Conservation (phyloP, 225 moss, liverwort and hornwort species). For the Takakia lepidozioides region DNA sequence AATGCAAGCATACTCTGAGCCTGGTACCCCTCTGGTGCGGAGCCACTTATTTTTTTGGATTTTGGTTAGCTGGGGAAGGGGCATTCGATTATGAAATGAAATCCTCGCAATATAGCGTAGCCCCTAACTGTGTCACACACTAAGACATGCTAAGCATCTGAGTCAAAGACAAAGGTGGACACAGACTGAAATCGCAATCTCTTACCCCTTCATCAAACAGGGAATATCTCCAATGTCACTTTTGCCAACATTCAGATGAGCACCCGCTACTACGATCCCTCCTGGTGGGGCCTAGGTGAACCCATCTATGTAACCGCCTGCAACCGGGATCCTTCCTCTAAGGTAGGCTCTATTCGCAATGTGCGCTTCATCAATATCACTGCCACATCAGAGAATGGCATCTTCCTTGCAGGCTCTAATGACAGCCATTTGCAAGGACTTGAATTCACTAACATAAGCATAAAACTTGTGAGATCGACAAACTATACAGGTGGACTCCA, state of each 20-base stretch:
- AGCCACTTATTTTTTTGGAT: too few relatives aligned
- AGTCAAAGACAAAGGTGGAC: neutral
- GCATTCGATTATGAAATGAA: too few relatives aligned
- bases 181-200: neutral
- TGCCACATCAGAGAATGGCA: slow-evolving; percentile 68
- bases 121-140: too few relatives aligned
- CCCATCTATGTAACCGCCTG: slow-evolving; percentile 84
- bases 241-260: slow-evolving; percentile 70
- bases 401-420: slow-evolving; percentile 58
- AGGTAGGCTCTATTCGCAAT: slow-evolving; percentile 46
- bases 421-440: slow-evolving; percentile 33
- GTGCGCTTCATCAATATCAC: slow-evolving; percentile 68
- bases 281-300: slow-evolving; percentile 86
- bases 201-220: slow-evolving; percentile 17
- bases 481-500: slow-evolving; percentile 33
- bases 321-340: slow-evolving; percentile 22
- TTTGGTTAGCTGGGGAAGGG: too few relatives aligned
- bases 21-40: too few relatives aligned
- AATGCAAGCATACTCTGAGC: too few relatives aligned
- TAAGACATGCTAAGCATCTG: too few relatives aligned
- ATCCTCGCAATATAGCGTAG: too few relatives aligned
- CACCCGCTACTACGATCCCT: slow-evolving; percentile 78
- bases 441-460: slow-evolving; percentile 36
- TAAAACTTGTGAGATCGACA: slow-evolving; percentile 28
- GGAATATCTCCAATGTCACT: slow-evolving; percentile 58